phyloP scores from a whole-genome alignment of 192 early-diverging fungal genomes.

The Coemansia sp. region DNA sequence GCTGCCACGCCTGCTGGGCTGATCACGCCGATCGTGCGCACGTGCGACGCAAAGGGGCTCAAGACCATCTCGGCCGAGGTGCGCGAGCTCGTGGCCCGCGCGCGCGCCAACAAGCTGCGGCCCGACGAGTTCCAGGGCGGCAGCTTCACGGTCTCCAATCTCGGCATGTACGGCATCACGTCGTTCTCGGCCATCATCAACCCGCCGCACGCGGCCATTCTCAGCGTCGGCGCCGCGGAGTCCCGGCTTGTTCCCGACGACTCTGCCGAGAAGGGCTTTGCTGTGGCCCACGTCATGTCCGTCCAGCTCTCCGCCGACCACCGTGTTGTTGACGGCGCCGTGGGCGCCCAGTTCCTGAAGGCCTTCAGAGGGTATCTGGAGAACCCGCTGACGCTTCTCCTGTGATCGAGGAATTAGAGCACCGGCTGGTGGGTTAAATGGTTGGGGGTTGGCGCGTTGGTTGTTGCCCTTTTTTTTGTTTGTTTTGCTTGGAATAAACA shows the following conservation, averaged over 20 bases:
- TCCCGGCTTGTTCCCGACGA: constrained; percentile 74
- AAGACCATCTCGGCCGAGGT: constrained; percentile 81
- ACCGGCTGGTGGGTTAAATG: too few species aligned
- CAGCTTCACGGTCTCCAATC: constrained; percentile 96
- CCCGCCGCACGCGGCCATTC: constrained; percentile 89
- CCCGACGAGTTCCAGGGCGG: constrained; percentile 99
- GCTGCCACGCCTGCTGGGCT: constrained; percentile 91
- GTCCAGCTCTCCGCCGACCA: constrained; percentile 92
- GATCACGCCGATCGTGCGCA: constrained; percentile 90
- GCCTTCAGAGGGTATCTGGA: constrained; percentile 88
- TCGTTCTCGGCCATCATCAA: constrained; percentile 99
- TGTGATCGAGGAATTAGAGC: constrained; percentile 73
- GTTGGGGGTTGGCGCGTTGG: too few species aligned
- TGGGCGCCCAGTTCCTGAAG: constrained; percentile 87
- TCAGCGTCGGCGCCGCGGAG: constrained; percentile 86
- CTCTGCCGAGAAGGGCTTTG: constrained; percentile 63
- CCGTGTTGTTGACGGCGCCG: constrained; percentile 94
- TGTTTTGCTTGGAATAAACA: too few species aligned
- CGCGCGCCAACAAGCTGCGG: constrained; percentile 82
- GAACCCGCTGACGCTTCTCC: constrained; percentile 90
- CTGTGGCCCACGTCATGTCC: constrained; percentile 73
- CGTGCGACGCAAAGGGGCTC: constrained; percentile 85
- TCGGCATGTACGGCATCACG: constrained; percentile 95
- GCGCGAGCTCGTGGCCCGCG: constrained; percentile 80
- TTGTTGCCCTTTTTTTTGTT: too few species aligned